These are phyloP conservation scores for Prunus fruticosa DNA, from an alignment of 306 rosid genomes.

Conservation along the genomic window DNA sequence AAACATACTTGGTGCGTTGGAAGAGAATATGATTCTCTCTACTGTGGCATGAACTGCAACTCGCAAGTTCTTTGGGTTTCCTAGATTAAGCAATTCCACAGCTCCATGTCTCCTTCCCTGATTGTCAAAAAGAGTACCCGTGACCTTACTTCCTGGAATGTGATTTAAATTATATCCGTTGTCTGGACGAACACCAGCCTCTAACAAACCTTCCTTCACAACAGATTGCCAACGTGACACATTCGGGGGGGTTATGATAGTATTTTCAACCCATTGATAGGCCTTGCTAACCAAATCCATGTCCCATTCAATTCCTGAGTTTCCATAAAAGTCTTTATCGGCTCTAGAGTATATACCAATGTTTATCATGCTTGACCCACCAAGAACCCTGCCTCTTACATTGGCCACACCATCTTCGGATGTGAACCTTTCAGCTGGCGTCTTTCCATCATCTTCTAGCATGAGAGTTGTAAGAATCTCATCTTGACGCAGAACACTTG, in stretches of 20 bases:
- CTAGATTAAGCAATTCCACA: conserved; percentile 28
- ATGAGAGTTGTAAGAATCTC: neutral
- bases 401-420: conserved; percentile 26
- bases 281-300: conserved; percentile 17
- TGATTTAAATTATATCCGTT: conserved; percentile 20
- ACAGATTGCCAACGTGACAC: neutral
- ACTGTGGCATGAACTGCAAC: conserved; percentile 27
- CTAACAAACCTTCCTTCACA: conserved; percentile 10
- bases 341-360: conserved; percentile 22
- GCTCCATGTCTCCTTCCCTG: conserved; percentile 27
- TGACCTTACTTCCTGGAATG: conserved; percentile 10
- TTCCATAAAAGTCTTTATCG: neutral
- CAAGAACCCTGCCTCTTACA: conserved; percentile 25
- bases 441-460: conserved; percentile 4
- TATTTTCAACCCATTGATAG: conserved; percentile 26
- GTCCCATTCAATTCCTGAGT: conserved; percentile 24
- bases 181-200: conserved; percentile 11
- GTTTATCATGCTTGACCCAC: conserved; percentile 33
- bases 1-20: neutral
- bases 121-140: conserved; percentile 14
- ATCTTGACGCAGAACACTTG: neutral
- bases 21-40: conserved; percentile 25
- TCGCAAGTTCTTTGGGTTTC: conserved; percentile 7
- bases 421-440: neutral
- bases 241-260: neutral